A percentile compares a stretch with the other conserved stretches of the same genome.
Conservation (phyloP, 1,284 basidiomycete species). For the Marasmius fiardii region DNA sequence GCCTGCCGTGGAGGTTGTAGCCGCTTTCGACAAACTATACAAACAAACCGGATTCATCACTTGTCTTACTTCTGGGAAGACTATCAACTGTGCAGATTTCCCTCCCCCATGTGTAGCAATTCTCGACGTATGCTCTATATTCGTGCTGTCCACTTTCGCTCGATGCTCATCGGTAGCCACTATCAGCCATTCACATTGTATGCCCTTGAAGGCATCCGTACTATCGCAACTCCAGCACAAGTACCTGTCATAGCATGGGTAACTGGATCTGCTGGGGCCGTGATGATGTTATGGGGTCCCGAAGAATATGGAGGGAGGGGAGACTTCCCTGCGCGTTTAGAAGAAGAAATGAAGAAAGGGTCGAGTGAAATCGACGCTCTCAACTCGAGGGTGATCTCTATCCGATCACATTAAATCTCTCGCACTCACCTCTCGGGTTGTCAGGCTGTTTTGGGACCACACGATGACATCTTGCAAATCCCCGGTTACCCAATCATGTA, state of each 20-base stretch:
- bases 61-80: background rate
- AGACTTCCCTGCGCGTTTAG: background rate
- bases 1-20: background rate
- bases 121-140: background rate
- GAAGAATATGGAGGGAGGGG: background rate
- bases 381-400: background rate
- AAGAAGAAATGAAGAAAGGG: background rate
- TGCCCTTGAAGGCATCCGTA: background rate
- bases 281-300: background rate
- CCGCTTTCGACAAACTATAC: background rate
- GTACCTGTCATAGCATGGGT: background rate
- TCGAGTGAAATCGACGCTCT: background rate
- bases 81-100: background rate
- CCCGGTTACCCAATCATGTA: background rate
- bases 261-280: background rate
- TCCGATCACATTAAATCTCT: background rate
- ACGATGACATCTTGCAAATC: background rate
- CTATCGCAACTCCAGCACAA: background rate
- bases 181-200: background rate
- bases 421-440: background rate
- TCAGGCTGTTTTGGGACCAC: background rate
- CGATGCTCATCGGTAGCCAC: background rate
- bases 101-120: background rate
- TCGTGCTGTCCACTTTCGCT: background rate
- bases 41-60: background rate